Base-by-base conservation (phyloP, 257 asterid genomes). In the Ocimum tenuiflorum region DNA sequence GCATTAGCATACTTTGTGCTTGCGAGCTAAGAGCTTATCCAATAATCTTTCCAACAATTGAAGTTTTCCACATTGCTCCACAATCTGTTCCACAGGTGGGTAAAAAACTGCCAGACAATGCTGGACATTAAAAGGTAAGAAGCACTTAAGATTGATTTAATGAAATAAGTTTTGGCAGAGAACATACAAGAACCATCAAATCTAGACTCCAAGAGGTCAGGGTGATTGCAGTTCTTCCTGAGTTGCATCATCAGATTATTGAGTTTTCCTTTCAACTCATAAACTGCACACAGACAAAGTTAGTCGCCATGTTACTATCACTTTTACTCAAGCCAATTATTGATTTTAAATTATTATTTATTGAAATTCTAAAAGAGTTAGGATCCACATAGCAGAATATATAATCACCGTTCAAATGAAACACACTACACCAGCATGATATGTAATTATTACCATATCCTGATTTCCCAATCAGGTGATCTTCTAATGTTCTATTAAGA, bases 201-300 rank as follows among this genome's bases (percentile, higher is more conserved):
- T 48, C 78, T 84, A 55, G 96, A 85, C 81, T 94, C 95, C 85
- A 94, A 81, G 41, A 94, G 91, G 69, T 94, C 99, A 63, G 99
- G 99, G 70, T 94, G 99, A 83, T 86, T 85, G 88, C 99, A 94
- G 61, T 86, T 88, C 84, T 94, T 94, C 77, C 97, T 74, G n/a
- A 94, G 97, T 78, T 94, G 99, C 68, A 90, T 0, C 96, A 90
- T 81, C 87, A 94, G 60, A 78, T 94, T 90, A 73, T 73, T 82
- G 67, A 94, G 95, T 77, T 72, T 90, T 63, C 95, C 96, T 74
- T 74, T 90, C 78, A 73, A 63, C 14, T 95, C 86, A 67, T 59
- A 33, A 66, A 80, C 97, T 90, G 95, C 85, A 85, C 18, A 63
- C 57, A 29, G 45, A 80, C 49, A 70, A 31, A 52, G 52, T 70